Evolutionary conservation across 768 basidiomycete genomes (phyloP).

Genomic region (Gelatoporia subvermispora): DNA sequence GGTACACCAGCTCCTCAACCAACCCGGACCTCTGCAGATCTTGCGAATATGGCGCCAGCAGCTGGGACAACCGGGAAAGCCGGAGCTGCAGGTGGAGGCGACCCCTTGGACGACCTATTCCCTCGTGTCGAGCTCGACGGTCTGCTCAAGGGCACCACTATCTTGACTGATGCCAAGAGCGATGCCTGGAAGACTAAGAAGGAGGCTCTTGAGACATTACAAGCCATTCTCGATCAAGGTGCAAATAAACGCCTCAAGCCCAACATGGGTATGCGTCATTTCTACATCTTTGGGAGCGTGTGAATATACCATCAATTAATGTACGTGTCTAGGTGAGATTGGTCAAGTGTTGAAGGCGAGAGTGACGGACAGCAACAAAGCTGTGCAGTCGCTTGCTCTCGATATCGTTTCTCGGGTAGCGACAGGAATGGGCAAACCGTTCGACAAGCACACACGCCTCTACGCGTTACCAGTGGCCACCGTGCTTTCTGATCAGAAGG

Average conservation of each 20-base stretch:
- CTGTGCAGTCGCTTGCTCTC: constrained; percentile 85
- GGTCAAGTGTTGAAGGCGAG: constrained; percentile 83
- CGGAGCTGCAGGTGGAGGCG: constrained; percentile 31
- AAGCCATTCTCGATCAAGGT: constrained; percentile 83
- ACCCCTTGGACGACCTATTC: constrained; percentile 90
- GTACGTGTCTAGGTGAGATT: constrained; percentile 67
- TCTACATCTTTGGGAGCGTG: neutral
- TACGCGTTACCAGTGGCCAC: constrained; percentile 74
- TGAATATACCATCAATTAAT: constrained; percentile 5
- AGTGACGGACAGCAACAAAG: constrained; percentile 89
- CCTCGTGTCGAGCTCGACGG: constrained; percentile 91
- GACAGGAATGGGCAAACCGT: constrained; percentile 90
- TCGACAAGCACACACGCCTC: constrained; percentile 83
- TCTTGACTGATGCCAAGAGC: constrained; percentile 79
- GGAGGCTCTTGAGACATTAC: constrained; percentile 83
- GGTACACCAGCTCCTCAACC: constrained; percentile 74
- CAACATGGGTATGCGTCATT: constrained; percentile 61
- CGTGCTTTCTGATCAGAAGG: constrained; percentile 91
- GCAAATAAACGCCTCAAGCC: constrained; percentile 90
- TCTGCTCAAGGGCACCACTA: constrained; percentile 76
- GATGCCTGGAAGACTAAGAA: constrained; percentile 98
- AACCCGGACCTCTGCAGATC: constrained; percentile 70
- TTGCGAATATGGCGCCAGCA: constrained; percentile 45
- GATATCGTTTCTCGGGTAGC: constrained; percentile 90
- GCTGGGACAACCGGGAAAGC: constrained; percentile 32